These are phyloP conservation scores for Kwoniella mangroviensis DNA, from an alignment of 768 basidiomycete genomes.

Conservation along the genomic window DNA sequence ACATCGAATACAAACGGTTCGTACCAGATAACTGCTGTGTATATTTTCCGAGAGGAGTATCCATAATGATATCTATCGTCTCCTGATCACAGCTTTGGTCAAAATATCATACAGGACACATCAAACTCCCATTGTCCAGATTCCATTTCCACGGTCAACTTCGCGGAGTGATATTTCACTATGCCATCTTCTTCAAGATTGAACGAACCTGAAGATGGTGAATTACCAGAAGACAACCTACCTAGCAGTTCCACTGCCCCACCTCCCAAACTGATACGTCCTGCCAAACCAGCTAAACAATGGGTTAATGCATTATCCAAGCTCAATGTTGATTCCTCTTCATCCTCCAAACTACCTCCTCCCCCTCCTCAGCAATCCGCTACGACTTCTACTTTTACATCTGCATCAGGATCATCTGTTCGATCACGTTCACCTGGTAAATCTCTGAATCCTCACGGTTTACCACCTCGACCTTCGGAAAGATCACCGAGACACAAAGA, in stretches of 20 bases:
- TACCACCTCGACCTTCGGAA: not conserved
- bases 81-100: too few relatives aligned
- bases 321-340: conserved; percentile 20
- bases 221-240: conserved; percentile 15
- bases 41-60: too few relatives aligned
- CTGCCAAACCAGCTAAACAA: not conserved
- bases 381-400: not conserved
- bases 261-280: conserved; percentile 12
- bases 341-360: not conserved
- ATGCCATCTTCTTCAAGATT: conserved; percentile 2
- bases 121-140: too few relatives aligned
- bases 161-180: too few relatives aligned
- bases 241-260: not conserved
- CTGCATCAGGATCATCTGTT: not conserved
- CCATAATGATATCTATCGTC: too few relatives aligned
- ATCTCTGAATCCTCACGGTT: not conserved
- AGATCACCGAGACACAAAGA: conserved; percentile 4
- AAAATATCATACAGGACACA: too few relatives aligned
- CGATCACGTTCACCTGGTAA: conserved; percentile 5
- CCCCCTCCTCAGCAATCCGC: not conserved
- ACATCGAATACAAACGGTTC: too few relatives aligned
- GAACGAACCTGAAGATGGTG: conserved; percentile 25
- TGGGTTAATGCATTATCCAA: conserved; percentile 22
- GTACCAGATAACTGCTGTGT: too few relatives aligned
- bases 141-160: too few relatives aligned